Base-by-base conservation (phyloP, 176 grass and related monocot genomes). In the Poa pratensis region DNA sequence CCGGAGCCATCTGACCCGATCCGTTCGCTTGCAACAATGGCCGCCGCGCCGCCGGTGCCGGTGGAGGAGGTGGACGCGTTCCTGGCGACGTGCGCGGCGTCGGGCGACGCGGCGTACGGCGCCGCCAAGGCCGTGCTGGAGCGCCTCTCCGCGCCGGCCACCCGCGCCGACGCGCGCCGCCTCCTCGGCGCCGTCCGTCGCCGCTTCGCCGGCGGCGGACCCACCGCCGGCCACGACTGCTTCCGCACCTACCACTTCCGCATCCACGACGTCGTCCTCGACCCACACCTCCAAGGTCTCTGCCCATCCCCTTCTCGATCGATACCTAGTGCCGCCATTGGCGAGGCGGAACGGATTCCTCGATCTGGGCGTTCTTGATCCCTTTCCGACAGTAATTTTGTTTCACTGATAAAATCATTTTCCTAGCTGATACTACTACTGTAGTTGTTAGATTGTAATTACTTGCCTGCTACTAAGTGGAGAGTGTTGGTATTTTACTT, bases 241-340 rank as follows among this genome's bases (percentile, higher is more conserved):
- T 99, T 99, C 88, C 86, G 82, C 34, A 89, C 84, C 79, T 96
- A 77, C 79, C 91, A 99, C 81, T 99, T 99, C 86, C 90, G 96
- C 69, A 96, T 99, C 93, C 96, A 92, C 83, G 88, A 94, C 84
- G 70, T 96, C 77, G 32, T 75, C 16, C 91, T 99, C 71, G 79
- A 86, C 80, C 75, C 83, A 18, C 88, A 89, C 69, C 84, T 86
- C 75, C 86, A 92, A 90, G 96, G 96, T 98, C 52, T 43, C 9
- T 6, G 6, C 43, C 62, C n/a, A 32, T 0, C 42, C 17, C 19
- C 22, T 12, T 50, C 63, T 46, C 26, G 2, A 50, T 15, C n/a
- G 35, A 1, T 8, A 22, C 49, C 14, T 51, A 51, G 3, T 17
- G 49, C 20, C 59, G 4, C 80, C 49, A 8, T 55, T 51, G 32